Base-by-base conservation (phyloP, 345 rosid species). In the Zanthoxylum bungeanum region DNA sequence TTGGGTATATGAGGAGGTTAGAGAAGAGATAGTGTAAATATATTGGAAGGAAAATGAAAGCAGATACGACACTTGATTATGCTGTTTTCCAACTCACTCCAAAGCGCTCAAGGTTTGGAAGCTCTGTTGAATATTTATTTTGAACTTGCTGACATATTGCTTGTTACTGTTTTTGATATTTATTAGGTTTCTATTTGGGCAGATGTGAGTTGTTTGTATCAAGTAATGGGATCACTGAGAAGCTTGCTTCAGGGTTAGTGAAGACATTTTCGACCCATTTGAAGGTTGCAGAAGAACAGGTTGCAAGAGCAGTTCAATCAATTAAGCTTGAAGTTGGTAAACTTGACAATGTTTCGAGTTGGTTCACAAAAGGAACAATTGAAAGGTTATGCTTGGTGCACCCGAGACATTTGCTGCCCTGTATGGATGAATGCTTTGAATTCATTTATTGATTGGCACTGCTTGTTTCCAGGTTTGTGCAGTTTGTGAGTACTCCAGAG, bases 401-500 rank as follows among this genome's bases (percentile, higher is more conserved):
- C 66, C 37, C 50, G 28, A 80, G 77, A 52, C 39, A 33, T 61
- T 44, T 47, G 17, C 64, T 71, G 34, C 36, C 42, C 66, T 67
- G 24, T 36, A 27, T 57, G n/a, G 39, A 28, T 25, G 36, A 17
- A 72, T 69, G 40, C 46, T 39, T 58, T 30, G 21, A 49, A 51
- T 77, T 69, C 40, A 24, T 4, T 6, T 73, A 61, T 70, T 69
- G 60, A 31, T 61, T 67, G 49, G 30, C n/a, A 11, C 31, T 74
- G 68, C 46, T 69, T 73, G 44, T 76, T 80, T 79, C 64, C 79
- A 95, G 99, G 87, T 92, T 95, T 92, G 99, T 95, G 73, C 89
- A 91, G 64, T 95, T 92, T 85, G 99, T 95, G 74, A 92, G 96
- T 75, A 91, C 98, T 52, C 99, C 99, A 2, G 99, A 95, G 86